Evolutionary conservation across 2,329 filamentous ascomycete genomes (phyloP).

Genomic region (Xylaria sp.): DNA sequence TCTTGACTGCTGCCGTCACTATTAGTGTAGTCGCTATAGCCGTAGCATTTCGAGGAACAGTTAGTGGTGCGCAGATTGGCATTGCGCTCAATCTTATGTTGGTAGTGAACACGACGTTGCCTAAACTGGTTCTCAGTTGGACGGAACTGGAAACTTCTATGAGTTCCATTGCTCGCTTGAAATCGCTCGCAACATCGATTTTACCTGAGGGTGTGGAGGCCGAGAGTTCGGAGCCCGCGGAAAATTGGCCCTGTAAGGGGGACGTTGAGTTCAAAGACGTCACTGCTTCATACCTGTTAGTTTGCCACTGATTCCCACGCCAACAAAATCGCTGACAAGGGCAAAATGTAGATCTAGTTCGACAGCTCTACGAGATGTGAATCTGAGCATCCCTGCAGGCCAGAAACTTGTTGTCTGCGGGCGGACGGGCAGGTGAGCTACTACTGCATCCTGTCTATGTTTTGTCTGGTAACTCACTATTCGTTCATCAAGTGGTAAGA

Average conservation of each 20-base stretch:
- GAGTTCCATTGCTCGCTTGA: conserved; percentile 51
- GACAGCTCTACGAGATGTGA: conserved; percentile 2
- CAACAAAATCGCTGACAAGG: conserved; percentile 1
- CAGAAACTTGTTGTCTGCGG: conserved; percentile 64
- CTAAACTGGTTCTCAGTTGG: conserved; percentile 50
- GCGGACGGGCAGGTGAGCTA: conserved; percentile 59
- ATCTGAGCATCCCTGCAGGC: conserved; percentile 52
- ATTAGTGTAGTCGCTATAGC: conserved; percentile 49
- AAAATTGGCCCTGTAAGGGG: conserved; percentile 48
- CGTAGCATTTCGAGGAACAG: conserved; percentile 36
- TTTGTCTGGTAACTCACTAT: not conserved
- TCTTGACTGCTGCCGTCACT: conserved; percentile 61
- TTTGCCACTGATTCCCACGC: not conserved
- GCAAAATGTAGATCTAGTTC: conserved; percentile 30
- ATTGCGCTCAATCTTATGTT: conserved; percentile 53
- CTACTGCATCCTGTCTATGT: not conserved
- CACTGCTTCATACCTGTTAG: conserved; percentile 49
- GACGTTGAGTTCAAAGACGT: conserved; percentile 44
- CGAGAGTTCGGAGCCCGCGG: conserved; percentile 16
- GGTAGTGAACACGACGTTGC: conserved; percentile 51
- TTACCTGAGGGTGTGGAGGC: conserved; percentile 37
- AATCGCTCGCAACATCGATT: conserved; percentile 45
- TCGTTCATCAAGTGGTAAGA: conserved; percentile 53
- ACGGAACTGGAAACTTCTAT: conserved; percentile 52
- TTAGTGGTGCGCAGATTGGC: conserved; percentile 49